These are phyloP conservation scores for Fistulinella prunicolor DNA, from an alignment of 768 basidiomycete species.

Conservation along the genomic window DNA sequence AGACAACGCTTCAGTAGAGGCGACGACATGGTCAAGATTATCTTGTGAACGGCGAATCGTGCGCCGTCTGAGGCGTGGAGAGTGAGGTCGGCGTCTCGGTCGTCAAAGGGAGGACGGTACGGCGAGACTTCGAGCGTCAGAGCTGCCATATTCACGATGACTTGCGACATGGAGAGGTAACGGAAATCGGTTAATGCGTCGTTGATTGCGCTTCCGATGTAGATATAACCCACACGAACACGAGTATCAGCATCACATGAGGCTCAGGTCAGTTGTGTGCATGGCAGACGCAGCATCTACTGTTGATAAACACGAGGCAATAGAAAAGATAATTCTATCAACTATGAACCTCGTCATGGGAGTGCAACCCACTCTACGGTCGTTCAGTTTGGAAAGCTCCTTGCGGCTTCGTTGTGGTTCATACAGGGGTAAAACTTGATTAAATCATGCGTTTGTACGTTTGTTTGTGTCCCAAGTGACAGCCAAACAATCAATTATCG, in stretches of 20 bases:
- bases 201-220: constrained; percentile 17
- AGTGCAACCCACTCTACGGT: background rate
- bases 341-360: background rate
- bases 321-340: constrained; percentile 5
- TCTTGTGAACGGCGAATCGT: constrained; percentile 42
- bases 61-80: constrained; percentile 42
- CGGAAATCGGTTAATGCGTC: constrained; percentile 13
- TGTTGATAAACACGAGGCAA: constrained; percentile 26
- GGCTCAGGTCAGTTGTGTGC: constrained; percentile 29
- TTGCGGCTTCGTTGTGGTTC: constrained; percentile 13
- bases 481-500: constrained; percentile 4
- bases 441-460: constrained; percentile 17
- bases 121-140: constrained; percentile 28
- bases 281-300: constrained; percentile 19
- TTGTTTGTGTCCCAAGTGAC: constrained; percentile 11
- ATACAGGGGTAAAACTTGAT: background rate
- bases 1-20: constrained; percentile 37
- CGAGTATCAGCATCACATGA: constrained; percentile 20
- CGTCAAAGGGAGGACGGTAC: constrained; percentile 37
- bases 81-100: constrained; percentile 40
- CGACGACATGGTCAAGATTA: constrained; percentile 42
- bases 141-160: constrained; percentile 23
- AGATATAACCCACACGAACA: constrained; percentile 28
- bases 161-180: constrained; percentile 27
- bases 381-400: constrained; percentile 18